Evolutionary conservation across 2,329 filamentous ascomycete genomes (phyloP), one percentile per base, ranked within the genome.

Genomic region (Rachicladosporium sp.): DNA sequence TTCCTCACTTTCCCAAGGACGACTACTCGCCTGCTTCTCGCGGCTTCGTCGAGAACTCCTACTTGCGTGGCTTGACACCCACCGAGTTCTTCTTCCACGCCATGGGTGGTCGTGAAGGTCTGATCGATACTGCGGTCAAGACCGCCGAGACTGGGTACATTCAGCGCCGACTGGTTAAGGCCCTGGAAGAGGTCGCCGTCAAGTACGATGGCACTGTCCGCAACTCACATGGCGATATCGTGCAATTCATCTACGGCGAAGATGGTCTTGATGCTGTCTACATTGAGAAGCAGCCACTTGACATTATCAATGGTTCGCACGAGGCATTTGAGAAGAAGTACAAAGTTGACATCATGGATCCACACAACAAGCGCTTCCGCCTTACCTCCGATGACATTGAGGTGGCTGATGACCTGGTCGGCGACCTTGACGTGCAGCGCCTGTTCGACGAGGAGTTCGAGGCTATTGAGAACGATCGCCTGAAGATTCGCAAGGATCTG

Each of bases 61-160:
- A 98, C 54, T 76, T 98, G 9, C 84, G 91, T 69, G 91, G 91
- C 41, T 68, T 98, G 43, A 98, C 93, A 0, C 91, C 91, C 0
- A 81, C 84, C 1, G 91, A 98, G 53, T 98, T 98, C 67, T 98
- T 95, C 70, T 98, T 98, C 74, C 91, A 98, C 74, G 91, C 91
- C 58, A 98, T 98, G 91, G 91, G 91, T 71, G 91, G 91, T 86
- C 80, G 91, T 70, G 91, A 98, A 67, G 91, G 91, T 93, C 73
- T 98, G 40, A 98, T 98, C 53, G 91, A 98, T 73, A 98, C 91
- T 38, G 91, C 91, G 50, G 93, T 98, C 66, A 98, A 98, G 74
- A 98, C 91, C 49, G 91, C 91, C 12, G 93, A 98, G 64, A 98
- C 93, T 42, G 91, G 91, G 66, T 98, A 98, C 62, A 98, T 98